A percentile compares a stretch with the other conserved stretches of the same genome.
phyloP scores from a whole-genome alignment of 192 early-diverging fungal genomes.

The Backusella westeae region DNA sequence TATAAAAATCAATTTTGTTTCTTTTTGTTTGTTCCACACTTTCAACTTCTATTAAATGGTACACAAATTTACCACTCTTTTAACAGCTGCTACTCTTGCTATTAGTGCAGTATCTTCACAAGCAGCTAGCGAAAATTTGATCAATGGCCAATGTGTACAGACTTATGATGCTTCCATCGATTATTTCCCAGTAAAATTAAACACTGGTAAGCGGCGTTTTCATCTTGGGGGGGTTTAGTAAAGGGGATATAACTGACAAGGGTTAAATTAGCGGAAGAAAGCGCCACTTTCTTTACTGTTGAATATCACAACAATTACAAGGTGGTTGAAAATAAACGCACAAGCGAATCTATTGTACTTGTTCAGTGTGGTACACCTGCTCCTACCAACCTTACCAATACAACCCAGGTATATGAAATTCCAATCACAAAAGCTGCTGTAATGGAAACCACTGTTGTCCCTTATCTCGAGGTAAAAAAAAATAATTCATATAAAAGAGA shows the following conservation, averaged over 20 bases:
- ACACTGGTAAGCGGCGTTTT: constrained; percentile 25
- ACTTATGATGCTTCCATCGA: constrained; percentile 41
- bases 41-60: neutral
- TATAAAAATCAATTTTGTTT: neutral
- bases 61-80: neutral
- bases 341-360: constrained; percentile 59
- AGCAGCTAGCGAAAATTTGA: constrained; percentile 20
- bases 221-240: neutral
- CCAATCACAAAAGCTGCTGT: constrained; percentile 44
- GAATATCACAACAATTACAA: constrained; percentile 65
- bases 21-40: neutral
- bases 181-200: constrained; percentile 47
- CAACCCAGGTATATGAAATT: constrained; percentile 44
- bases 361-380: constrained; percentile 70
- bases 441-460: constrained; percentile 36
- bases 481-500: neutral
- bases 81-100: neutral
- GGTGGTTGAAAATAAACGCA: constrained; percentile 53
- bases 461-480: constrained; percentile 45
- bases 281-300: constrained; percentile 59
- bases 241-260: neutral
- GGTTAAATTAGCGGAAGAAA: constrained; percentile 36
- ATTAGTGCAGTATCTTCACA: constrained; percentile 19
- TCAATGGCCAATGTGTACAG: constrained; percentile 22
- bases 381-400: constrained; percentile 40